Evolutionary conservation across 2,329 filamentous ascomycete genomes (phyloP).

Genomic region (Myriosclerotinia duriaeana): DNA sequence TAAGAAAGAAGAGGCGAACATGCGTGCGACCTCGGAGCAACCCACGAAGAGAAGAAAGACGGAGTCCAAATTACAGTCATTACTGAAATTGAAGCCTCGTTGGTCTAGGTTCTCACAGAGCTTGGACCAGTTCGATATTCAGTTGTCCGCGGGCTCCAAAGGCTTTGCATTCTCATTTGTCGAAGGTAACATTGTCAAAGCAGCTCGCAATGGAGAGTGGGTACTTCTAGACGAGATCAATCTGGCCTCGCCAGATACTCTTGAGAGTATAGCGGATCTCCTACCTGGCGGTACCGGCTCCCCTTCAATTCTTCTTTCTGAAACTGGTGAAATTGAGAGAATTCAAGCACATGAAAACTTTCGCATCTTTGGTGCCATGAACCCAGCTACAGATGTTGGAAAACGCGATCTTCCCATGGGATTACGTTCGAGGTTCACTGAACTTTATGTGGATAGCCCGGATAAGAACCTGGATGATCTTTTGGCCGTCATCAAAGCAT

Average conservation of each 20-base stretch:
- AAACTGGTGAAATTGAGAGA: constrained; percentile 89
- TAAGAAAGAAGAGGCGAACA: constrained; percentile 44
- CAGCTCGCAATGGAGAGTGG: constrained; percentile 95
- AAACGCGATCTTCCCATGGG: constrained; percentile 91
- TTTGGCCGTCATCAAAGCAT: constrained; percentile 82
- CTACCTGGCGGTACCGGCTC: constrained; percentile 68
- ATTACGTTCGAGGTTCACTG: constrained; percentile 88
- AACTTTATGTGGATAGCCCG: constrained; percentile 89
- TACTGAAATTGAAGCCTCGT: constrained; percentile 58
- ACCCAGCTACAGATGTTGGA: constrained; percentile 94
- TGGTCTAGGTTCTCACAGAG: constrained; percentile 80
- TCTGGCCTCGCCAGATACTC: constrained; percentile 86
- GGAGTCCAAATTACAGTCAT: constrained; percentile 64
- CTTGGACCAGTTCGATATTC: constrained; percentile 75
- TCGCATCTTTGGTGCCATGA: constrained; percentile 97
- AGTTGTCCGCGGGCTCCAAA: constrained; percentile 70
- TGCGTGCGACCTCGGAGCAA: constrained; percentile 53
- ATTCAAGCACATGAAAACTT: constrained; percentile 90
- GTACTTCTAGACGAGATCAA: constrained; percentile 97
- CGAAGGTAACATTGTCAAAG: constrained; percentile 93
- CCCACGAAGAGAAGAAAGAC: constrained; percentile 68
- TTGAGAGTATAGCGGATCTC: constrained; percentile 90
- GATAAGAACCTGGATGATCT: constrained; percentile 86
- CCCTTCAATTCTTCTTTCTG: constrained; percentile 84
- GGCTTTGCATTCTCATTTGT: constrained; percentile 92